Evolutionary conservation across 148 eudicot genomes (phyloP), one percentile per base, ranked within the genome.

Genomic region (Amaranthus cruentus): DNA sequence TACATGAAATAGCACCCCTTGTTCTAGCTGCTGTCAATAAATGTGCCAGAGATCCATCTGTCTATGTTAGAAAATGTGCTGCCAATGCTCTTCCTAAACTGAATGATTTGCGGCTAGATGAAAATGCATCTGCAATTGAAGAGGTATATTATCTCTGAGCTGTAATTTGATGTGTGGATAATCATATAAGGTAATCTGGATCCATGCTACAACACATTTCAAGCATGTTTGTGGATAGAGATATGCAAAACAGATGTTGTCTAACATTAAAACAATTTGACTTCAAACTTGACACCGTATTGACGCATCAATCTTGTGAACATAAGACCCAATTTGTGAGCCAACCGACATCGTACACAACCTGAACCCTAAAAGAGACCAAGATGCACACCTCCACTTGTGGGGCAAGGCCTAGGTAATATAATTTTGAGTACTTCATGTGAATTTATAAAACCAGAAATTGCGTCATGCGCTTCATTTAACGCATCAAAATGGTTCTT

Each of bases 41-140:
- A 83, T 90, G 97, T 87, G 94, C 97, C 2, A 88, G 96, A 83
- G 99, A 96, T 85, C 96, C 99, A 76, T 90, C 99, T 73, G 97
- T 92, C 14, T 96, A 92, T 79, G 99, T 96, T 71, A 82, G 99
- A 75, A 96, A 87, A 80, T 92, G 94, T 83, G 97, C 99, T 76
- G 99, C 99, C 71, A 92, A 86, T 87, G 97, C 99, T 67, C 94
- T 96, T 73, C 96, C 96, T 21, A 96, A 96, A 83, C 81, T 96
- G 83, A 91, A 96, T 75, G 99, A 96, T 77, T 76, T 96, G 83
- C 91, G 91, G 55, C 82, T 83, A 79, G 97, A 92, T 80, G 97
- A 90, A 72, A 87, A 85, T 77, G 81, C 79, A 70, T 76, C 84
- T 55, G 78, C 91, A 46, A 85, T 96, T 84, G 92, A 87, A 82